Evolutionary conservation across 129 eudicot genomes (phyloP).

Genomic region (Lactuca saligna): DNA sequence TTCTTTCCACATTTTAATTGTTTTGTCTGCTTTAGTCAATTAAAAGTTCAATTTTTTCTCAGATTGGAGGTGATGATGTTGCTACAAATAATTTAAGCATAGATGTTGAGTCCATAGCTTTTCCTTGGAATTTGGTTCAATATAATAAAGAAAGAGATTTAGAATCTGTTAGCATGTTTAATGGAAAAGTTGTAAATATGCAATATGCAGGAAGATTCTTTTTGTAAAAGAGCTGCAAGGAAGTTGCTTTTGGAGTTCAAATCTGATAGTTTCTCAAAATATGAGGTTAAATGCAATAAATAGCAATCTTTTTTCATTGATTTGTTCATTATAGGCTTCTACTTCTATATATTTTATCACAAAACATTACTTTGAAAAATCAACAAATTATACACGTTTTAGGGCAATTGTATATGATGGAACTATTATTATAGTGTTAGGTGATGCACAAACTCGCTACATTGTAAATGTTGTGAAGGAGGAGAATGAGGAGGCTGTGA

Average conservation of each 20-base stretch:
- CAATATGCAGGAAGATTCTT: constrained; percentile 17
- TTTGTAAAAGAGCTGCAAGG: constrained; percentile 32
- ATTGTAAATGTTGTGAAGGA: constrained; percentile 93
- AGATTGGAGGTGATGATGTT: constrained; percentile 54
- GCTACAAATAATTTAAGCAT: constrained; percentile 41
- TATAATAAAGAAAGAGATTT: constrained; percentile 30
- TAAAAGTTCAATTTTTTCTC: constrained; percentile 20
- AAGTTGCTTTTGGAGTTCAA: constrained; percentile 70
- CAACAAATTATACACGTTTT: constrained; percentile 33
- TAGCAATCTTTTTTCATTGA: neutral
- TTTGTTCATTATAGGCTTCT: neutral
- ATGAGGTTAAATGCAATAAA: constrained; percentile 4
- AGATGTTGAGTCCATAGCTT: constrained; percentile 61
- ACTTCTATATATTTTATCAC: too few species aligned
- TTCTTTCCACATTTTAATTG: constrained; percentile 98
- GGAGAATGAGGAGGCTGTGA: constrained; percentile 82
- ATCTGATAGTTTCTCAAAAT: constrained; percentile 49
- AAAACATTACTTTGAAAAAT: constrained; percentile 34
- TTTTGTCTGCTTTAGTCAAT: constrained; percentile 60
- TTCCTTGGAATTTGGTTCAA: constrained; percentile 73
- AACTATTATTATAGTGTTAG: constrained; percentile 58
- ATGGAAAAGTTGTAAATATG: constrained; percentile 22
- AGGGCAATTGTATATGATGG: constrained; percentile 51
- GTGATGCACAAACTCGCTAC: constrained; percentile 74
- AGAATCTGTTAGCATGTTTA: constrained; percentile 9